phyloP scores from a whole-genome alignment of 2,329 filamentous ascomycete genomes.

The Aspergillus sp. region DNA sequence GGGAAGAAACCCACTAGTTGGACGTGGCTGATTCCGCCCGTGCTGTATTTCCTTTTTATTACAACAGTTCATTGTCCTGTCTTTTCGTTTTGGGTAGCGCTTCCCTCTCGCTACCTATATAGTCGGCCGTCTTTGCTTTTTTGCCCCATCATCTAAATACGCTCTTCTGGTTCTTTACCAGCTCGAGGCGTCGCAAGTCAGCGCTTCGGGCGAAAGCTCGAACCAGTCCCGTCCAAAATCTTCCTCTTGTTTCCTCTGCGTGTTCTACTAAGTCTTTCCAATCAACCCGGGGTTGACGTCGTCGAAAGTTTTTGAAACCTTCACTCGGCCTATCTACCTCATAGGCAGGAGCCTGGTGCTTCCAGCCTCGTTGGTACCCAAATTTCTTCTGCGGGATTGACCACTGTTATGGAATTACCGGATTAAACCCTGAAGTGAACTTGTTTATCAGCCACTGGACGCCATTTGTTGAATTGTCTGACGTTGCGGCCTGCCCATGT shows the following conservation, averaged over 20 bases:
- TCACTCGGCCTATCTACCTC: background rate
- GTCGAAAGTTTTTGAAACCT: background rate
- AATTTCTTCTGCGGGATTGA: background rate
- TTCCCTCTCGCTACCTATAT: background rate
- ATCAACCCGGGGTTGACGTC: background rate
- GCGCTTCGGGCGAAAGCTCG: background rate
- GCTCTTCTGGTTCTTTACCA: background rate
- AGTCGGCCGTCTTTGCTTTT: background rate
- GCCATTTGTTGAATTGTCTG: background rate
- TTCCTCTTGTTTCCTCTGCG: background rate
- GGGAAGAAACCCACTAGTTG: background rate
- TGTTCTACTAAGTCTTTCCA: background rate
- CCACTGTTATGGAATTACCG: background rate
- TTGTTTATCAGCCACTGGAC: background rate
- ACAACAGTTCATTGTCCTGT: background rate
- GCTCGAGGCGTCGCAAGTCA: background rate
- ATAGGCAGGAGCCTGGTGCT: slow-evolving; percentile 1
- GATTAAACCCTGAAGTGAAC: background rate
- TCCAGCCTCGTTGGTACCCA: background rate
- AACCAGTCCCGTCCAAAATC: background rate
- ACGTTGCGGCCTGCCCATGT: background rate
- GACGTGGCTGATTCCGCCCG: background rate
- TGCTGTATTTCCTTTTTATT: background rate
- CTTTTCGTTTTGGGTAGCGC: background rate
- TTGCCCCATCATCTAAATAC: background rate